Base-by-base conservation (phyloP, 176 grass and related monocot species). In the Rhynchospora breviuscula region DNA sequence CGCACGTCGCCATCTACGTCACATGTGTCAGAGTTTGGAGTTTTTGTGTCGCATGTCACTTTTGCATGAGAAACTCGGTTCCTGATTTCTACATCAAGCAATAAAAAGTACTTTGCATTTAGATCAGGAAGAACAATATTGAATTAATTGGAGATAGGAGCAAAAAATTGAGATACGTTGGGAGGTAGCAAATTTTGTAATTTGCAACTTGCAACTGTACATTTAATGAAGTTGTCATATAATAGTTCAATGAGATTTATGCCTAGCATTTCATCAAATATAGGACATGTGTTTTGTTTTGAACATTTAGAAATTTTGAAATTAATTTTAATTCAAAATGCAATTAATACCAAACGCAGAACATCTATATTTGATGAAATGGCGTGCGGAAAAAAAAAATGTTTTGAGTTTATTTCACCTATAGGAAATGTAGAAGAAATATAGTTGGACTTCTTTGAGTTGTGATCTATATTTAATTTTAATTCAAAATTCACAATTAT, bases 31-130 rank as follows among this genome's bases (percentile, higher is more conserved):
- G 92, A 83, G 10, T 63, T 85, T 0, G 90, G 90, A 0, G 87
- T 88, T 49, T 92, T 83, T 67, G 91, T 90, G 88, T 94, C 90
- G 80, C 92, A 94, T 78, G 87, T 86, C 23, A 86, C 85, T 82
- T 92, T 94, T 67, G 84, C 82, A 8, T 79, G 77, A 33, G 86
- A 77, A 53, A 87, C 69, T 29, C 10, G 5, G 26, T 59, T 75
- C 2, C 17, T 13, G 0, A 5, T 82, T 17, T 85, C 92, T 94
- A 88, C 84, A 87, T 81, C 63, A 65, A 82, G 13, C 59, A 53
- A 51, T 67, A 13, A 67, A 29, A 80, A n/a, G 63, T 43, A 44
- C 7, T 57, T 80, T 18, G 59, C 25, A 17, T 25, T 82, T 82
- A 82, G 79, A 66, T 52, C 47, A 52, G 22, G 18, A 81, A 81